Evolutionary conservation across 306 rosid genomes (phyloP), one percentile per base, ranked within the genome.

Genomic region (Quercus rubra): DNA sequence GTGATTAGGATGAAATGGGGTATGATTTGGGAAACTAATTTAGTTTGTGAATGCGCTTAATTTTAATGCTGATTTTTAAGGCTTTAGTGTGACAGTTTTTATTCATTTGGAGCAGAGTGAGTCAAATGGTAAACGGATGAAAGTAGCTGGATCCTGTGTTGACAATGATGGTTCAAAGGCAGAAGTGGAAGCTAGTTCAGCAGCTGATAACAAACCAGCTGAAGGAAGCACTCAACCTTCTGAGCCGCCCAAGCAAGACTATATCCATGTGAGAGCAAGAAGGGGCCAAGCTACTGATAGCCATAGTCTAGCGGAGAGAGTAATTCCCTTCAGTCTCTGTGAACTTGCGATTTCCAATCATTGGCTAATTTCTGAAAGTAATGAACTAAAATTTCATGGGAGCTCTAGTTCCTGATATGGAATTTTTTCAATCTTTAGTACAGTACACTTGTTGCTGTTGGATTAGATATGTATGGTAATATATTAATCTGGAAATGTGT

Each of bases 271-370:
- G 27, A 86, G 99, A 87, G 99, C 97, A 8, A 89, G 99, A 87
- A 87, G 99, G 78, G 99, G 99, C 83, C 99, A 95, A 87, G 99
- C 99, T 52, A 95, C 99, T n/a, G 99, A 95, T 84, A 95, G 94
- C 78, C 99, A 93, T 83, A 95, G 99, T 77, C 90, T 95, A 20
- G 97, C 97, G 11, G 99, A 95, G 77, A 91, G 98, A 82, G 99
- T 95, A 88, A 79, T 85, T 74, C 73, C 14, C 56, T 30, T 69
- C 49, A 21, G 71, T 68, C 51, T 58, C 51, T 20, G 55, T 77
- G 14, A 69, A 27, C 58, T 51, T 87, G n/a, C 76, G 17, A 55
- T 78, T 68, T 84, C 15, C 62, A 62, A 27, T 71, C 31, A 33
- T 23, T 18, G 28, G 52, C 14, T 68, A 33, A 35, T 68, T 67